phyloP scores from a whole-genome alignment of 345 rosid species.

The Eucalyptus cladocalyx region DNA sequence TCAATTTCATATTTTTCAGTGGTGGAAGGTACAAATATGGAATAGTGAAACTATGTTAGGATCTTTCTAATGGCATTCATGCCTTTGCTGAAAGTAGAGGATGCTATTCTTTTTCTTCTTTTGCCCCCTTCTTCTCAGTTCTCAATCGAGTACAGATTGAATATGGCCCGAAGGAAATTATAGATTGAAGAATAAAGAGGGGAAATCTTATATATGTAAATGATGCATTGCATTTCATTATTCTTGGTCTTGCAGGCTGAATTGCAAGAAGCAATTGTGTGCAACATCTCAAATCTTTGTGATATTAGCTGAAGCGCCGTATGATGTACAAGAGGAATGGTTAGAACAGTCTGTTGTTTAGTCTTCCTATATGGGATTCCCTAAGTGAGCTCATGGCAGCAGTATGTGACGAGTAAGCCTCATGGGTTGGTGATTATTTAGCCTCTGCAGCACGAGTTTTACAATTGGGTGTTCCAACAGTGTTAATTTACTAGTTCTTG shows the following conservation, averaged over 20 bases:
- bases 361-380: constrained; percentile 18
- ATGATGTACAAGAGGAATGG: background rate
- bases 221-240: background rate
- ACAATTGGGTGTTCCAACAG: background rate
- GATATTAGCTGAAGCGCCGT: constrained; percentile 14
- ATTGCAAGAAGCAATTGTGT: background rate
- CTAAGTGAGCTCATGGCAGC: constrained; percentile 12
- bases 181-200: background rate
- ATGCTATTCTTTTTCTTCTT: background rate
- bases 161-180: background rate
- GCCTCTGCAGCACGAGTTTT: background rate
- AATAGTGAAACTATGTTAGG: background rate
- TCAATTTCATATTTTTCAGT: background rate
- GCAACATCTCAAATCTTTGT: constrained; percentile 7
- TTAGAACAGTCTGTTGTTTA: constrained; percentile 1
- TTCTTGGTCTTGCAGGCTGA: background rate
- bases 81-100: background rate
- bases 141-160: background rate
- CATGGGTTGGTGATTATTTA: background rate
- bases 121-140: background rate
- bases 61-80: background rate
- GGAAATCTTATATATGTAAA: background rate
- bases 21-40: background rate
- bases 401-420: constrained; percentile 1
- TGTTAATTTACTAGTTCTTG: background rate